A percentile compares a stretch with the other conserved stretches of the same genome.
Conservation (phyloP, 2,329 filamentous ascomycete species). For the Didymella pomorum region DNA sequence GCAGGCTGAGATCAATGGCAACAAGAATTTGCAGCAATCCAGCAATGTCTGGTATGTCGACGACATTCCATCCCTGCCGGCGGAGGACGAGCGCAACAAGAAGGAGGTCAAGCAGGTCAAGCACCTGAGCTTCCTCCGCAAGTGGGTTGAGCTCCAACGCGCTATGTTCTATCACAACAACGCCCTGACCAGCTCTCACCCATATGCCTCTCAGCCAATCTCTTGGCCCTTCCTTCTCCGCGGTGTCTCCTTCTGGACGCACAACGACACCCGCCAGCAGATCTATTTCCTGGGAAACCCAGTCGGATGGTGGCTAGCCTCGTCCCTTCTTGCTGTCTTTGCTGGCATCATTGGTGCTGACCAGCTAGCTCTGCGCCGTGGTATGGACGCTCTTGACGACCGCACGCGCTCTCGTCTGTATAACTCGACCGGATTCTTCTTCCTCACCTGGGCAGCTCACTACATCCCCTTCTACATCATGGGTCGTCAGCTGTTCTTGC, state of each 20-base stretch:
- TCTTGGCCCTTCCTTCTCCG: constrained; percentile 98
- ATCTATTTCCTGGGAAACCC: constrained; percentile 99
- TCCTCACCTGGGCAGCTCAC: constrained; percentile 96
- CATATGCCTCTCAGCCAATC: constrained; percentile 92
- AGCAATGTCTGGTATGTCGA: constrained; percentile 97
- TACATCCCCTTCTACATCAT: constrained; percentile 98
- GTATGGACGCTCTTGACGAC: constrained; percentile 89
- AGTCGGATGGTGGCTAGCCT: constrained; percentile 95
- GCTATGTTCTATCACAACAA: constrained; percentile 99
- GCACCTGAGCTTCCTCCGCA: constrained; percentile 84
- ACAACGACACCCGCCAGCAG: constrained; percentile 91
- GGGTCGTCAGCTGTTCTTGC: constrained; percentile 96
- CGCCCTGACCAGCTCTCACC: constrained; percentile 94
- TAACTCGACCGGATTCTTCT: constrained; percentile 99
- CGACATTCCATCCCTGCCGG: constrained; percentile 81
- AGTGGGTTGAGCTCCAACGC: constrained; percentile 95
- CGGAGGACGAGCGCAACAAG: constrained; percentile 74
- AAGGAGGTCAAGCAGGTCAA: constrained; percentile 83
- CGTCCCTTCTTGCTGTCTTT: constrained; percentile 90
- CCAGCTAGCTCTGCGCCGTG: constrained; percentile 90
- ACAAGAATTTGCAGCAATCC: constrained; percentile 89
- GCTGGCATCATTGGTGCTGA: constrained; percentile 91
- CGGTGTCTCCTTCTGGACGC: constrained; percentile 99
- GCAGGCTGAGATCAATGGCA: constrained; percentile 98
- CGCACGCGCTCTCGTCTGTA: constrained; percentile 96